phyloP scores from a whole-genome alignment of 2,329 filamentous ascomycete genomes.

The Remersonia thermophila region DNA sequence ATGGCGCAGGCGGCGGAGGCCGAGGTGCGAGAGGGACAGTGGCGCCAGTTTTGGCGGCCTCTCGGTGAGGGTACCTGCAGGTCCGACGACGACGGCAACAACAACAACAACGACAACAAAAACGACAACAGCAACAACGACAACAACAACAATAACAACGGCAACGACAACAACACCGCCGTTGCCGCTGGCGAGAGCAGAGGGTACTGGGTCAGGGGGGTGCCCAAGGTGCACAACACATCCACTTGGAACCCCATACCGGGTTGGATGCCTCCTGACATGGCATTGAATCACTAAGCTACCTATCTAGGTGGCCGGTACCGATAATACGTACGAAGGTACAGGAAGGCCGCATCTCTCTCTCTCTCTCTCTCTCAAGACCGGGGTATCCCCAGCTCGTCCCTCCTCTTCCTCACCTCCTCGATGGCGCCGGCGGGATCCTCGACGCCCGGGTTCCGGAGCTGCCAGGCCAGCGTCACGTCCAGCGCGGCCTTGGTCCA shows the following conservation, averaged over 20 bases:
- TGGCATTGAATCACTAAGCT: background rate
- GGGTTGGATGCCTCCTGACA: no score
- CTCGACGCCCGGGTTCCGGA: conserved; percentile 58
- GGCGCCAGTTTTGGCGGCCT: conserved; percentile 7
- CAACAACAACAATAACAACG: no score
- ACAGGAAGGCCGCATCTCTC: no score
- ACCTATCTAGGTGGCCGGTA: no score
- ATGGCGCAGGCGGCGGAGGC: background rate
- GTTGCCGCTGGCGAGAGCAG: no score
- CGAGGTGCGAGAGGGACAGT: background rate
- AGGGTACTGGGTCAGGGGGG: conserved; percentile 9
- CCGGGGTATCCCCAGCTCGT: conserved; percentile 40
- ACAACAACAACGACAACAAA: no score
- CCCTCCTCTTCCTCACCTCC: conserved; percentile 39
- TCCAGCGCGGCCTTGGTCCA: conserved; percentile 78
- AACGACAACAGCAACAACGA: no score
- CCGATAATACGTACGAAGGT: no score
- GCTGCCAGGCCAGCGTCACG: conserved; percentile 75
- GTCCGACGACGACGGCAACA: background rate
- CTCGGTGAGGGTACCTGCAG: background rate
- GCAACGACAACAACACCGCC: no score
- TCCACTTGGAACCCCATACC: background rate
- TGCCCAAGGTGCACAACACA: conserved; percentile 7
- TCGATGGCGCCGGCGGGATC: conserved; percentile 48
- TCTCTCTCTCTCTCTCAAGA: no score